A percentile compares a stretch with the other conserved stretches of the same genome.
Evolutionary conservation across 257 asterid species (phyloP).

Genomic region (Coffea eugenioides): DNA sequence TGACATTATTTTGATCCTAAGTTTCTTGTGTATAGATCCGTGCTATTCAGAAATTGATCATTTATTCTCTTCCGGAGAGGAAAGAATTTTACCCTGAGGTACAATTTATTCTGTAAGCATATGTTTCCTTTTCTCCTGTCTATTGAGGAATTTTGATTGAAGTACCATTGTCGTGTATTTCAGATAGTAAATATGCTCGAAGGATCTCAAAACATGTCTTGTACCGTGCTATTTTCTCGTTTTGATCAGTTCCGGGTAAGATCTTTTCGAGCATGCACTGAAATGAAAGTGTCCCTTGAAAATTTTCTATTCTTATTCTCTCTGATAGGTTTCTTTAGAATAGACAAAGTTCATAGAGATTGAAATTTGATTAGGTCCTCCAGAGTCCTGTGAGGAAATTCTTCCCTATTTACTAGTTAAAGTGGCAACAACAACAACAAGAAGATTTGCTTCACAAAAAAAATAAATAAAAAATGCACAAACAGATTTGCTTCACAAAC

Average conservation of each 20-base stretch:
- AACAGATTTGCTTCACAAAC: background rate
- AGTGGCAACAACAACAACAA: background rate
- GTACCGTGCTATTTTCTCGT: conserved; percentile 82
- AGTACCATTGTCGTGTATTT: conserved; percentile 16
- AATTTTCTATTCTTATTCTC: background rate
- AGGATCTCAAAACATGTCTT: conserved; percentile 60
- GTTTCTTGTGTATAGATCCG: conserved; percentile 55
- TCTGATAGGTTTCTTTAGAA: background rate
- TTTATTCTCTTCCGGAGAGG: conserved; percentile 92
- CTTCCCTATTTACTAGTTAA: background rate
- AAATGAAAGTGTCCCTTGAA: background rate
- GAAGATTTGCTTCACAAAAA: too few relatives aligned
- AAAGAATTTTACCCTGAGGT: conserved; percentile 98
- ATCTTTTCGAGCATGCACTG: background rate
- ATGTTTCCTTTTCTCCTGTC: conserved; percentile 1
- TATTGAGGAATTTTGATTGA: background rate
- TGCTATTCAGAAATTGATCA: conserved; percentile 68
- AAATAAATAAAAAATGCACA: background rate
- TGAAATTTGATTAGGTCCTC: background rate
- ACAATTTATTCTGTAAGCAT: conserved; percentile 5
- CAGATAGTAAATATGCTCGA: conserved; percentile 89
- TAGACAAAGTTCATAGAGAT: background rate
- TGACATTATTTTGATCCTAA: background rate
- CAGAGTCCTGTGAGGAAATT: background rate
- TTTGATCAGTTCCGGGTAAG: conserved; percentile 82